Percentiles rank a stretch among this genome's conserved stretches.
Conservation (phyloP, 1,284 basidiomycete species). For the Microbotryum violaceum region DNA sequence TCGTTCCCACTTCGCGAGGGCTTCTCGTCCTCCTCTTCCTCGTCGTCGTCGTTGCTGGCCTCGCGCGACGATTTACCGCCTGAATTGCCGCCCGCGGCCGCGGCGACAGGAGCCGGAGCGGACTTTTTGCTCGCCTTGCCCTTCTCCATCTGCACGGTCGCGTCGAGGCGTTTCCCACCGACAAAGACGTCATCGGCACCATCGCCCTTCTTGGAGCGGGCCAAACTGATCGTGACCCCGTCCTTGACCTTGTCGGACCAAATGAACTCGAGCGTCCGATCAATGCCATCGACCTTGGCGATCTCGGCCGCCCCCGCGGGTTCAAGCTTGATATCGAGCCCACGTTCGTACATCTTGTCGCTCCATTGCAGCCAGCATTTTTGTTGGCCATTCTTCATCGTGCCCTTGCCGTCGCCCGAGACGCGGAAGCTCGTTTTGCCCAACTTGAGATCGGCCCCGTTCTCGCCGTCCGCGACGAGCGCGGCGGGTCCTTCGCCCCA, state of each 20-base stretch:
- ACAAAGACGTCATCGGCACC: slow-evolving; percentile 27
- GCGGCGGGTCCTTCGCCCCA: slow-evolving; percentile 28
- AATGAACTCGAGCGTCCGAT: slow-evolving; percentile 21
- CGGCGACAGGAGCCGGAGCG: not conserved
- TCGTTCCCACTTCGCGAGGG: no score
- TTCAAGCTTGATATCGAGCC: slow-evolving; percentile 8
- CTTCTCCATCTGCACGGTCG: slow-evolving; percentile 19
- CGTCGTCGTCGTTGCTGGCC: not conserved
- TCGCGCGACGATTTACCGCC: not conserved
- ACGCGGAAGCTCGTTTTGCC: slow-evolving; percentile 22
- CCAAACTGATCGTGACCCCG: slow-evolving; percentile 8
- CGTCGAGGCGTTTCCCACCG: slow-evolving; percentile 20
- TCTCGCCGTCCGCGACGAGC: slow-evolving; percentile 15
- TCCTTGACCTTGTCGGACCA: slow-evolving; percentile 22
- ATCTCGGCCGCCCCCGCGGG: slow-evolving; percentile 12
- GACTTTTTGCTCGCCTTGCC: slow-evolving; percentile 9
- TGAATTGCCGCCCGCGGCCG: not conserved
- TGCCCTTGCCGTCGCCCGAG: slow-evolving; percentile 15
- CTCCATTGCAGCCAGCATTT: slow-evolving; percentile 30
- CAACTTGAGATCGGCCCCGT: slow-evolving; percentile 13
- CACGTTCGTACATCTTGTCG: slow-evolving; percentile 30
- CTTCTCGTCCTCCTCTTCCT: not conserved
- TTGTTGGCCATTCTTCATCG: slow-evolving; percentile 24
- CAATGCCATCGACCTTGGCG: slow-evolving; percentile 24
- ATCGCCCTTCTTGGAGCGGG: slow-evolving; percentile 9